phyloP scores from a whole-genome alignment of 768 basidiomycete genomes.

The Lentinula sp. region DNA sequence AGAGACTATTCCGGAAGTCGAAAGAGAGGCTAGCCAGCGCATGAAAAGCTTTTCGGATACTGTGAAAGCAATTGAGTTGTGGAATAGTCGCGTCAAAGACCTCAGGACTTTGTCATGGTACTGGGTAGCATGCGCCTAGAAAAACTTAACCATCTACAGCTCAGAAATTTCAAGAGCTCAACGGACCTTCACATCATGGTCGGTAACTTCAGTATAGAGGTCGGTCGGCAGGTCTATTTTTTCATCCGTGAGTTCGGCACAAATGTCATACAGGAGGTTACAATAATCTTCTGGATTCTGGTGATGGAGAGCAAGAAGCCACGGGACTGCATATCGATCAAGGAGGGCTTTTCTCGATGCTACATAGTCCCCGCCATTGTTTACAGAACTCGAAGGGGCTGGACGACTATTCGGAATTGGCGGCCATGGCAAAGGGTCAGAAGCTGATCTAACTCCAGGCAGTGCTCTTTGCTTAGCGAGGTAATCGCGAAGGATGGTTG shows the following conservation, averaged over 20 bases:
- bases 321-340: conserved; percentile 51
- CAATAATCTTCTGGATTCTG: conserved; percentile 51
- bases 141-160: not conserved
- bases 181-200: conserved; percentile 12
- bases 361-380: conserved; percentile 69
- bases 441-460: conserved; percentile 55
- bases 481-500: conserved; percentile 62
- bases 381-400: conserved; percentile 30
- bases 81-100: conserved; percentile 46
- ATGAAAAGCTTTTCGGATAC: conserved; percentile 53
- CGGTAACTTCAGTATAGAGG: conserved; percentile 6
- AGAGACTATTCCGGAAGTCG: conserved; percentile 22
- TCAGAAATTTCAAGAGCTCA: not conserved
- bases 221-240: conserved; percentile 6
- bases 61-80: conserved; percentile 48
- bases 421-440: conserved; percentile 53
- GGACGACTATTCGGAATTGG: conserved; percentile 27
- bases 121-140: conserved; percentile 15
- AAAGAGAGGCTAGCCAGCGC: conserved; percentile 49
- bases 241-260: conserved; percentile 33
- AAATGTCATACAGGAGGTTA: conserved; percentile 45
- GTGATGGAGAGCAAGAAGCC: conserved; percentile 67
- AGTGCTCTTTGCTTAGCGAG: conserved; percentile 49
- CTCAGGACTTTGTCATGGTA: conserved; percentile 40
- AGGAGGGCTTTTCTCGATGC: conserved; percentile 50